Percentiles rank a stretch among this genome's conserved stretches.
These are phyloP conservation scores for Exobasidium cylindrosporum DNA, from an alignment of 1,284 basidiomycete species.

Conservation along the genomic window DNA sequence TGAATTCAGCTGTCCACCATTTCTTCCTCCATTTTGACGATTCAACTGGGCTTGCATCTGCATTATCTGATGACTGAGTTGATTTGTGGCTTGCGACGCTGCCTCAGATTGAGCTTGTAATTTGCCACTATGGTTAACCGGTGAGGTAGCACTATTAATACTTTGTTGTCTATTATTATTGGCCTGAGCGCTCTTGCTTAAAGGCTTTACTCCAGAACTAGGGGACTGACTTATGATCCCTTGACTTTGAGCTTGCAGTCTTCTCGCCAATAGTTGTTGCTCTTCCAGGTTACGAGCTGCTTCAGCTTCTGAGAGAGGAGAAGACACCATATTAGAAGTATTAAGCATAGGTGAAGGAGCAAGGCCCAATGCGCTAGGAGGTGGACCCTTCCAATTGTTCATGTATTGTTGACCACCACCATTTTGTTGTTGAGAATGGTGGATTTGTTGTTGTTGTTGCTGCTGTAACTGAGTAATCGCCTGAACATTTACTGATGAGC, in stretches of 20 bases:
- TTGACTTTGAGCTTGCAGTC: slow-evolving; percentile 10
- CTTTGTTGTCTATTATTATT: no score
- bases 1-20: neutral
- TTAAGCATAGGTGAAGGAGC: neutral
- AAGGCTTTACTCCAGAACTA: no score
- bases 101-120: neutral
- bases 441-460: slow-evolving; percentile 5
- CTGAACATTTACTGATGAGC: neutral
- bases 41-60: neutral
- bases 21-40: neutral
- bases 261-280: slow-evolving; percentile 6
- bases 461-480: neutral
- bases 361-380: neutral
- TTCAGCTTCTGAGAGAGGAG: slow-evolving; percentile 1
- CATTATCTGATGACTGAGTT: neutral
- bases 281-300: slow-evolving; percentile 6
- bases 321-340: neutral
- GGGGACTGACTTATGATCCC: neutral
- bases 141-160: no score
- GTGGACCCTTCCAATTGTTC: no score
- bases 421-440: neutral
- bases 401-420: no score
- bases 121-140: no score
- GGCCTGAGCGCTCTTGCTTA: no score
- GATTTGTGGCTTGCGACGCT: neutral